These are phyloP conservation scores for Alternaria dauci DNA, from an alignment of 2,329 filamentous ascomycete species.

Conservation along the genomic window DNA sequence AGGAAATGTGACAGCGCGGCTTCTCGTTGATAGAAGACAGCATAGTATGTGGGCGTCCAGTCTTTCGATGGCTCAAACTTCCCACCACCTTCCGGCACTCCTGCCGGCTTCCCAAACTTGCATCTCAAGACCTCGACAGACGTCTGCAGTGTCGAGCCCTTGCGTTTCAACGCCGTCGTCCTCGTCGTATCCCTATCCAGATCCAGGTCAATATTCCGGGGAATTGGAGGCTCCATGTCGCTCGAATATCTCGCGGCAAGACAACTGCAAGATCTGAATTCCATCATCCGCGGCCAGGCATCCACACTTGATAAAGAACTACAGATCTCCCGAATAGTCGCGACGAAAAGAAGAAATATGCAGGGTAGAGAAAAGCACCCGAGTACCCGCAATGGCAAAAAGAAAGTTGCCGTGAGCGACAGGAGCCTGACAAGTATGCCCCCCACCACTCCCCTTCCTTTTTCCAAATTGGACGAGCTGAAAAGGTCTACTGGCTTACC, in stretches of 20 bases:
- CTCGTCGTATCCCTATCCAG: slow-evolving; percentile 15
- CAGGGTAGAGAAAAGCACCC: slow-evolving; percentile 8
- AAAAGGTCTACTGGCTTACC: slow-evolving; percentile 1
- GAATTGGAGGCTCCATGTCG: slow-evolving; percentile 26
- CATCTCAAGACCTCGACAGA: slow-evolving; percentile 44
- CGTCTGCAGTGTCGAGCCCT: slow-evolving; percentile 40
- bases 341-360: slow-evolving; percentile 7
- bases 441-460: slow-evolving; percentile 7
- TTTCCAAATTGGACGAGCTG: slow-evolving; percentile 8
- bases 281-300: slow-evolving; percentile 13
- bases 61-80: slow-evolving; percentile 33
- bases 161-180: slow-evolving; percentile 22
- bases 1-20: slow-evolving; percentile 45
- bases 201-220: slow-evolving; percentile 26
- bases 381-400: background rate
- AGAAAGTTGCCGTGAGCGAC: slow-evolving; percentile 2
- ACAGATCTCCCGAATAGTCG: background rate
- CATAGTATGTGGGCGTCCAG: slow-evolving; percentile 45
- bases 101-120: slow-evolving; percentile 35
- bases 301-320: slow-evolving; percentile 9
- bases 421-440: slow-evolving; percentile 15
- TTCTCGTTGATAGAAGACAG: slow-evolving; percentile 43
- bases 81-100: slow-evolving; percentile 8
- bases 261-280: slow-evolving; percentile 32
- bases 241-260: slow-evolving; percentile 20